Conservation (phyloP, 2,329 filamentous ascomycete species). For the Cordyceps farinosa region DNA sequence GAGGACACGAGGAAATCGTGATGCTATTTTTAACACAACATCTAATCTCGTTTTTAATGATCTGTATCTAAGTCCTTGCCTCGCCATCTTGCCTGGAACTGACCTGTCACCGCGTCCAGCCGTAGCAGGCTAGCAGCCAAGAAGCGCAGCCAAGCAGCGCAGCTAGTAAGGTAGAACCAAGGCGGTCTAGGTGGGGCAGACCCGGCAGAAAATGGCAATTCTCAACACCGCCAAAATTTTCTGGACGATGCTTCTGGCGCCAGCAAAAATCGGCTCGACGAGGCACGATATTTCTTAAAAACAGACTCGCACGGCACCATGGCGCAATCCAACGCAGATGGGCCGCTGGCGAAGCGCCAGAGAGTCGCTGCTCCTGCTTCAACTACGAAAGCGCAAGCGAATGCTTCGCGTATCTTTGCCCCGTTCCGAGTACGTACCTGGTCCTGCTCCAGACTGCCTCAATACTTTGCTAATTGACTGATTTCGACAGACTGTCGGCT, state of each 20-base stretch:
- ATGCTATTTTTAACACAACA: not conserved
- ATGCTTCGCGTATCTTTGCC: constrained; percentile 79
- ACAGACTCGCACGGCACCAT: constrained; percentile 34
- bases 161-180: not conserved
- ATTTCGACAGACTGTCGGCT: constrained; percentile 71
- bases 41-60: not conserved
- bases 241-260: constrained; percentile 24
- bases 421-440: constrained; percentile 72
- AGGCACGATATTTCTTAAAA: constrained; percentile 19
- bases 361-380: constrained; percentile 50
- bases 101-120: not conserved
- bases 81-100: not conserved
- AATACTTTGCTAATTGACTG: constrained; percentile 16
- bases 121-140: not conserved
- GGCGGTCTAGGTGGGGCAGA: constrained; percentile 18
- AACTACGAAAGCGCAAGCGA: constrained; percentile 36
- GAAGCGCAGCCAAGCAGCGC: too few species aligned
- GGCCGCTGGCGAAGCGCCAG: constrained; percentile 72
- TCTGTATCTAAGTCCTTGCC: not conserved
- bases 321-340: constrained; percentile 56
- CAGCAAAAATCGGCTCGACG: constrained; percentile 21
- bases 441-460: not conserved
- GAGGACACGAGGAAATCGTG: not conserved
- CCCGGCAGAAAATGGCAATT: constrained; percentile 25
- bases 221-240: constrained; percentile 31